Evolutionary conservation across 2,329 filamentous ascomycete species (phyloP).

Genomic region (Phaeosphaeriaceae sp.): DNA sequence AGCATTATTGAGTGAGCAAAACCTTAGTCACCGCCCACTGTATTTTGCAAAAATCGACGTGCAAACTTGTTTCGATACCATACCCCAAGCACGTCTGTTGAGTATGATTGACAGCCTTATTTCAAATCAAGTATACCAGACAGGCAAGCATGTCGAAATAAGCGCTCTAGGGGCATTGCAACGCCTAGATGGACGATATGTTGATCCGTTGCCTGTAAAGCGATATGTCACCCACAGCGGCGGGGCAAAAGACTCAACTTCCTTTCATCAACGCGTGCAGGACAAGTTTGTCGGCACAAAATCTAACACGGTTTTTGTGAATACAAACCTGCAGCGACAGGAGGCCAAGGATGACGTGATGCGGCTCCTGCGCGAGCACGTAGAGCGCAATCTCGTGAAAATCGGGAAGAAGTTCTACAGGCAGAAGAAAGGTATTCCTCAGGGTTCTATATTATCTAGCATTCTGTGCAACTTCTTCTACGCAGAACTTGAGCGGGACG

Average conservation of each 20-base stretch:
- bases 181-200: conserved; percentile 36
- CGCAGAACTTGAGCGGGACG: conserved; percentile 76
- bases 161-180: conserved; percentile 54
- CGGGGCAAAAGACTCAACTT: conserved; percentile 33
- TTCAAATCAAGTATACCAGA: conserved; percentile 68
- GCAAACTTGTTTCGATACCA: conserved; percentile 90
- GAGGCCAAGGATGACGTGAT: conserved; percentile 68
- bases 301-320: conserved; percentile 76
- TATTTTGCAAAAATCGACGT: conserved; percentile 96
- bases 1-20: conserved; percentile 48
- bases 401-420: conserved; percentile 88
- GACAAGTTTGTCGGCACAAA: conserved; percentile 43
- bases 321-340: conserved; percentile 65
- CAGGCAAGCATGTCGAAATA: conserved; percentile 78
- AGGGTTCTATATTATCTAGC: conserved; percentile 87
- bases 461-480: conserved; percentile 96
- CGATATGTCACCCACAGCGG: conserved; percentile 51
- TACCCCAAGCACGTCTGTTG: conserved; percentile 80
- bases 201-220: conserved; percentile 43
- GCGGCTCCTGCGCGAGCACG: conserved; percentile 75
- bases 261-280: conserved; percentile 43
- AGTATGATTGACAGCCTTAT: conserved; percentile 65
- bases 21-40: conserved; percentile 54
- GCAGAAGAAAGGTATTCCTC: conserved; percentile 88
- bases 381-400: conserved; percentile 84